phyloP scores from a whole-genome alignment of 116 monocot genomes.

The Posidonia oceanica region DNA sequence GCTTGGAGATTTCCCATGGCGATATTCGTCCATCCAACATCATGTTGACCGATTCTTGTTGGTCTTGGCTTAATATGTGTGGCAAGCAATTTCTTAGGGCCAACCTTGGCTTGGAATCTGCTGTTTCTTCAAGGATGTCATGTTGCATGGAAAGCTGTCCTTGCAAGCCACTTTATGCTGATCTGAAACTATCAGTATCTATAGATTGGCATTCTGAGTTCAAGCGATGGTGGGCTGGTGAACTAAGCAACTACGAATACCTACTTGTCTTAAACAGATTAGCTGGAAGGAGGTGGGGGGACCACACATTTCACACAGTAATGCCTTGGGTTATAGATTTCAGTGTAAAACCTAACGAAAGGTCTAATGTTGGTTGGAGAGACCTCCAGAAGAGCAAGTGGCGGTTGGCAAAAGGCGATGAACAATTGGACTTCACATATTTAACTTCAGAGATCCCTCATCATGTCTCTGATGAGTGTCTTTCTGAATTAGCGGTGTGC shows the following conservation, averaged over 20 bases:
- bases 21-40: constrained; percentile 65
- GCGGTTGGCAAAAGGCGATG: constrained; percentile 96
- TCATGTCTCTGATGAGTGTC: constrained; percentile 97
- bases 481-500: constrained; percentile 96
- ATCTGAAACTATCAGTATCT: constrained; percentile 31
- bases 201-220: constrained; percentile 59
- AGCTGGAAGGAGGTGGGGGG: constrained; percentile 97
- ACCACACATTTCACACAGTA: constrained; percentile 84
- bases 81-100: constrained; percentile 17
- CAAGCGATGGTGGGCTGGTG: constrained; percentile 75
- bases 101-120: constrained; percentile 12
- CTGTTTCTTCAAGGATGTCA: constrained; percentile 11
- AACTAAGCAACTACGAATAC: constrained; percentile 95
- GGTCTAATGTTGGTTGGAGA: constrained; percentile 80
- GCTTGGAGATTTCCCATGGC: constrained; percentile 62
- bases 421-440: constrained; percentile 97
- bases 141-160: constrained; percentile 33
- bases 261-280: constrained; percentile 82
- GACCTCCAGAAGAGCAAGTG: constrained; percentile 93
- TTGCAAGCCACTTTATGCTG: constrained; percentile 35
- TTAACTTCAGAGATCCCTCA: constrained; percentile 90
- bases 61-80: constrained; percentile 61
- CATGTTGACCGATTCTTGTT: constrained; percentile 48
- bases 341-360: constrained; percentile 75
- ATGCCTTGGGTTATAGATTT: constrained; percentile 99